Evolutionary conservation across 805 yeast species (phyloP).

Genomic region (Myxozyma mucilagina): DNA sequence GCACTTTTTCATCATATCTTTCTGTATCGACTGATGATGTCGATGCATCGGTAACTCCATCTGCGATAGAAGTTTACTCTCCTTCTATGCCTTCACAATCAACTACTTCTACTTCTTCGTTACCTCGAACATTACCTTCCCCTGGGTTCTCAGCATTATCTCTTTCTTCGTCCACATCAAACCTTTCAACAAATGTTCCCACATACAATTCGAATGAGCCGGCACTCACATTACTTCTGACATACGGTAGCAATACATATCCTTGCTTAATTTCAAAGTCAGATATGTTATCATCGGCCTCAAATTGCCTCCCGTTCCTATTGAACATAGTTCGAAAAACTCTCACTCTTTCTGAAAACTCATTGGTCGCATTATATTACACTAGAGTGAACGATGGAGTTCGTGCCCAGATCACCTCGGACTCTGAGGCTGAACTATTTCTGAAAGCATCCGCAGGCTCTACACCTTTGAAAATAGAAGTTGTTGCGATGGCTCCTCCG

Average conservation of each 20-base stretch:
- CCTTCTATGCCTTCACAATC: conserved; percentile 1
- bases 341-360: conserved; percentile 11
- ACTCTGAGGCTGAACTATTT: conserved; percentile 16
- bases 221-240: neutral
- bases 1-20: conserved; percentile 1
- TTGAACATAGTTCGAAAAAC: conserved; percentile 15
- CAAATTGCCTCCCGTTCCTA: conserved; percentile 15
- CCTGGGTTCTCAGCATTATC: conserved; percentile 8
- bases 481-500: conserved; percentile 10
- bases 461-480: conserved; percentile 9
- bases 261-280: conserved; percentile 7
- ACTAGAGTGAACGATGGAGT: neutral
- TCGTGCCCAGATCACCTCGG: conserved; percentile 17
- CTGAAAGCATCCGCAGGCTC: neutral
- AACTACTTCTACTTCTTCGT: neutral
- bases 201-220: neutral
- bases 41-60: neutral
- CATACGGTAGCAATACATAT: neutral
- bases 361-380: conserved; percentile 18
- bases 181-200: neutral
- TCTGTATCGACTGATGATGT: neutral
- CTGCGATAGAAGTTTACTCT: neutral
- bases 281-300: conserved; percentile 1
- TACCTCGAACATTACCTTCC: conserved; percentile 6
- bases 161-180: conserved; percentile 2